Percentiles rank a stretch among this genome's conserved stretches.
Conservation (phyloP, 2,329 filamentous ascomycete genomes). For the Hypoxylon sp. region DNA sequence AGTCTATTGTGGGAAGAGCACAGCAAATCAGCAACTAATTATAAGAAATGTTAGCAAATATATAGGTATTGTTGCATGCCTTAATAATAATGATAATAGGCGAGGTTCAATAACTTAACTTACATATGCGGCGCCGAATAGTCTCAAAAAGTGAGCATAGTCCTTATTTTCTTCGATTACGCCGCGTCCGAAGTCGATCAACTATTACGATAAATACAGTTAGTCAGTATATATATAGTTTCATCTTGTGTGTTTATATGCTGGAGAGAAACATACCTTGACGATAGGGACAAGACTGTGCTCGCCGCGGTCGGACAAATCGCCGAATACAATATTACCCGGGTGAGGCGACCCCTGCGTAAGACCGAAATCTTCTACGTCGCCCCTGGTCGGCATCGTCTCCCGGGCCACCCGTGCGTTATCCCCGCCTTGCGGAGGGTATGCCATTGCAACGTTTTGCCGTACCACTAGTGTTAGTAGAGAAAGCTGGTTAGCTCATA, state of each 20-base stretch:
- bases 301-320: slow-evolving; percentile 1
- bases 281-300: slow-evolving; percentile 7
- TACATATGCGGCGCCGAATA: not conserved
- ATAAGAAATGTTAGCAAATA: not conserved
- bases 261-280: slow-evolving; percentile 17
- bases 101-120: slow-evolving; percentile 3
- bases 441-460: slow-evolving; percentile 19
- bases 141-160: not conserved
- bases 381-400: not conserved
- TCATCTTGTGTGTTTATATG: not conserved
- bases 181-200: slow-evolving; percentile 32
- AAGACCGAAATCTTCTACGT: not conserved
- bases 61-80: not conserved
- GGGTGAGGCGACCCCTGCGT: slow-evolving; percentile 20
- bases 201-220: not conserved
- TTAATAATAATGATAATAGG: too few relatives aligned
- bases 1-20: not conserved
- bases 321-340: slow-evolving; percentile 21
- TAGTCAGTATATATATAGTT: slow-evolving; percentile 1
- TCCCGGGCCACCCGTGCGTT: slow-evolving; percentile 4
- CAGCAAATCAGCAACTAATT: not conserved
- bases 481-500: slow-evolving; percentile 9
- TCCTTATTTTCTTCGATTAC: not conserved
- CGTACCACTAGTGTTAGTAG: slow-evolving; percentile 12
- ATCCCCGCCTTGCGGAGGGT: not conserved